Percentiles rank a stretch among this genome's conserved stretches.
phyloP scores from a whole-genome alignment of 192 early-diverging fungal species.

The Coemansia sp. region DNA sequence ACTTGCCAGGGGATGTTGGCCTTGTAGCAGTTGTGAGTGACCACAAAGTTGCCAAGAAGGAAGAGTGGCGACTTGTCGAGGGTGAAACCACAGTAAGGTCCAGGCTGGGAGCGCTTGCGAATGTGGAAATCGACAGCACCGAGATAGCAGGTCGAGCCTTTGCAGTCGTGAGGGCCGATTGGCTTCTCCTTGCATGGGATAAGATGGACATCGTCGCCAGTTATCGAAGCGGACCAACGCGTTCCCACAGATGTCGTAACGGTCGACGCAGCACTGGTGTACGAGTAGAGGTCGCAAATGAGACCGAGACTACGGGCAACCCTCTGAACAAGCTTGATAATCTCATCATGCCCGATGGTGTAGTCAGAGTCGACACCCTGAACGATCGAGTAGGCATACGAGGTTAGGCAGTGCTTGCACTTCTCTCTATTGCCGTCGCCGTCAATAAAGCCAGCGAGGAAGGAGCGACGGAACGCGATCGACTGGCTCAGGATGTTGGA shows the following conservation, averaged over 20 bases:
- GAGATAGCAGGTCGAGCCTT: neutral
- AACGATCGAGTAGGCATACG: neutral
- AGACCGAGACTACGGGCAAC: conserved; percentile 13
- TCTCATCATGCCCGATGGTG: conserved; percentile 3
- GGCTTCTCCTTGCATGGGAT: conserved; percentile 11
- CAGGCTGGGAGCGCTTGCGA: conserved; percentile 6
- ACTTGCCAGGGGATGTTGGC: conserved; percentile 99
- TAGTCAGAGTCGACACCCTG: conserved; percentile 1
- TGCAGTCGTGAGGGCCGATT: neutral
- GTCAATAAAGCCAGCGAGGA: conserved; percentile 14
- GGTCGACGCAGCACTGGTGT: conserved; percentile 1
- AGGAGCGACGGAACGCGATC: conserved; percentile 6
- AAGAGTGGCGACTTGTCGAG: conserved; percentile 31
- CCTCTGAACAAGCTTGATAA: conserved; percentile 6
- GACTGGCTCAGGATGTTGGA: neutral
- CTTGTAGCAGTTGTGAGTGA: conserved; percentile 76
- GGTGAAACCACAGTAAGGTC: conserved; percentile 29
- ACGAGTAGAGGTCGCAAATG: conserved; percentile 9
- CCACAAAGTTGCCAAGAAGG: conserved; percentile 31
- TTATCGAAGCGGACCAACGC: conserved; percentile 1
- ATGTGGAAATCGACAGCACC: neutral
- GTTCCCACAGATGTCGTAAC: neutral
- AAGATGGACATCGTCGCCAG: conserved; percentile 10
- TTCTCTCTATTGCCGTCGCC: neutral
- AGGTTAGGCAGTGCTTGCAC: conserved; percentile 1